Base-by-base conservation (phyloP, 257 asterid species). In the Petunia axillaris region DNA sequence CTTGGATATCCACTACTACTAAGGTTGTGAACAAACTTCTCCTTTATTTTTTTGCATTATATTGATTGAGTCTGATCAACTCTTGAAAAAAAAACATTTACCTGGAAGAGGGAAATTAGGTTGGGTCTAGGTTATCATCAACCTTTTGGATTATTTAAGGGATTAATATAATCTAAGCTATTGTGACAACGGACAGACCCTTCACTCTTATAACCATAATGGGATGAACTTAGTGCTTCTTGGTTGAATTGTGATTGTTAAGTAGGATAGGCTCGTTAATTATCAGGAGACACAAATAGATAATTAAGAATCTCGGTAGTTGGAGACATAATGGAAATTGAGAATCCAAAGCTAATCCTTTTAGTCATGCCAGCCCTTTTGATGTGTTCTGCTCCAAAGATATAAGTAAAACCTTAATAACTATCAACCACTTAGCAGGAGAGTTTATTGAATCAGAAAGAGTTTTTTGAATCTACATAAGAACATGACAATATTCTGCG, bases 1-100 rank as follows among this genome's bases (percentile, higher is more conserved):
- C 25, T 25, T 25, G 25, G 25, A 25, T 25, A 25, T 25, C 25
- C 25, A 25, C 25, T 25, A 25, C 25, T 25, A 25, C 43, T 70
- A 70, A 58, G 55, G 43, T 46, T 16, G 41, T 35, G 57, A 70
- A 46, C 76, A 46, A 70, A 46, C 59, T 70, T 70, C n/a, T 70
- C 46, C 40, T 44, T 41, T n/a, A 67, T 8, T 67, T 4, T 25
- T 8, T 44, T 46, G 43, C n/a, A 46, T 70, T 10, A 10, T 10
- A 46, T 70, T 48, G 59, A 25, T 70, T 70, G 10, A 70, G 38
- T 65, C 16, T 16, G 9, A 70, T 70, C 43, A 46, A 70, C 58
- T 70, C 59, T 46, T 44, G 58, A 25, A 70, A 65, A 40, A 25
- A 46, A 10, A 41, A 16, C 77, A 70, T 25, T 46, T 70, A 25